Conservation (phyloP, 176 grass and related monocot genomes). For the Bromus sterilis region DNA sequence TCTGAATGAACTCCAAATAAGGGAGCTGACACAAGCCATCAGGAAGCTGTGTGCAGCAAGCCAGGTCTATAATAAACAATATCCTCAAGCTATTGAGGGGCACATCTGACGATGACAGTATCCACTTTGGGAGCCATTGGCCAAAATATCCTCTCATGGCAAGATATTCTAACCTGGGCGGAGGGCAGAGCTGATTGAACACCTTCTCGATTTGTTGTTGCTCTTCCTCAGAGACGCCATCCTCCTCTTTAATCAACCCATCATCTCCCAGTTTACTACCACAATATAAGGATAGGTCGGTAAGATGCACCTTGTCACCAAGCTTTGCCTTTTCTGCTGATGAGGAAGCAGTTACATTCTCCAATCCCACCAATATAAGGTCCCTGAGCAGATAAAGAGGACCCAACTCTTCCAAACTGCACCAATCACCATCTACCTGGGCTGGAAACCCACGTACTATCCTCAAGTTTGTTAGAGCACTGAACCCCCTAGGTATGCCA, state of each 20-base stretch:
- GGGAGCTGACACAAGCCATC: too few species aligned
- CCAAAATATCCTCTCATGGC: not conserved
- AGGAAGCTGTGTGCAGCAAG: too few species aligned
- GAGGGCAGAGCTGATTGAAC: conserved; percentile 7
- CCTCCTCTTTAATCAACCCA: not conserved
- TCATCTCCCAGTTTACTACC: too few species aligned
- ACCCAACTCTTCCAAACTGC: too few species aligned
- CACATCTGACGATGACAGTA: not conserved
- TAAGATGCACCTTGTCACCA: too few species aligned
- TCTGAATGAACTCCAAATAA: not conserved
- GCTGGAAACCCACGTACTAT: not conserved
- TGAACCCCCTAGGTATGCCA: not conserved
- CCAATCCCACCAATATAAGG: not conserved
- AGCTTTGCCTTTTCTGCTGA: too few species aligned
- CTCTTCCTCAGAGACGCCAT: not conserved
- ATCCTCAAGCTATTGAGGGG: too few species aligned
- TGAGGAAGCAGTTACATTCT: not conserved
- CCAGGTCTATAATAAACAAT: too few species aligned
- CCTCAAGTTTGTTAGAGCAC: not conserved
- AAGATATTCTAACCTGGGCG: not conserved
- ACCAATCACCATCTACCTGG: not conserved
- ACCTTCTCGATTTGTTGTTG: not conserved
- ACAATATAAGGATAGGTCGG: too few species aligned
- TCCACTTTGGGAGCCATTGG: not conserved
- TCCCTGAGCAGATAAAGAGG: not conserved